These are phyloP conservation scores for Saccharomycopsis sp. DNA, from an alignment of 805 yeast species.

Conservation along the genomic window DNA sequence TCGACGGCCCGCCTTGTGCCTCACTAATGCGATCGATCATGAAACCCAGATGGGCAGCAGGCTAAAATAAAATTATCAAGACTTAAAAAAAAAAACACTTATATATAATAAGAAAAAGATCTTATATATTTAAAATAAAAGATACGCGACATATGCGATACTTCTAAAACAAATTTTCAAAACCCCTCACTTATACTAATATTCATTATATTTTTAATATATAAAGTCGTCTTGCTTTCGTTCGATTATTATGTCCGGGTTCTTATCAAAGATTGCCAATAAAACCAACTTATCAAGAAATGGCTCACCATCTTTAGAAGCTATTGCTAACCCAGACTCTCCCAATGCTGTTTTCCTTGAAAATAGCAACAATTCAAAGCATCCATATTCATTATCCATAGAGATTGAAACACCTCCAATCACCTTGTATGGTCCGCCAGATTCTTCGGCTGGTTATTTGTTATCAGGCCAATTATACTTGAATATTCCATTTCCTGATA, in stretches of 20 bases:
- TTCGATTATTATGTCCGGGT: background rate
- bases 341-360: background rate
- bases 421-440: conserved; percentile 70
- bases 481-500: conserved; percentile 34
- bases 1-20: too few relatives aligned
- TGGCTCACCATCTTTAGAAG: conserved; percentile 11
- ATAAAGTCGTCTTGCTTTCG: background rate
- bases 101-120: too few relatives aligned
- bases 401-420: conserved; percentile 88
- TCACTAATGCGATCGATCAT: too few relatives aligned
- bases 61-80: too few relatives aligned
- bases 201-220: background rate
- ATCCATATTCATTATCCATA: conserved; percentile 45
- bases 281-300: conserved; percentile 4
- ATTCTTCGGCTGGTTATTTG: conserved; percentile 78
- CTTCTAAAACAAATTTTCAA: too few relatives aligned
- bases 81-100: too few relatives aligned
- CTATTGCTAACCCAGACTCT: conserved; percentile 7
- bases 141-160: too few relatives aligned
- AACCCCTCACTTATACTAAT: too few relatives aligned
- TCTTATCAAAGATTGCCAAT: conserved; percentile 11
- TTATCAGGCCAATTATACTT: conserved; percentile 72
- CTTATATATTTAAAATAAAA: too few relatives aligned
- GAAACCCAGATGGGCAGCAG: too few relatives aligned
- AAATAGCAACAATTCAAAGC: conserved; percentile 22